phyloP scores from a whole-genome alignment of 352 stramenopile species.

The Pythium monospermum region DNA sequence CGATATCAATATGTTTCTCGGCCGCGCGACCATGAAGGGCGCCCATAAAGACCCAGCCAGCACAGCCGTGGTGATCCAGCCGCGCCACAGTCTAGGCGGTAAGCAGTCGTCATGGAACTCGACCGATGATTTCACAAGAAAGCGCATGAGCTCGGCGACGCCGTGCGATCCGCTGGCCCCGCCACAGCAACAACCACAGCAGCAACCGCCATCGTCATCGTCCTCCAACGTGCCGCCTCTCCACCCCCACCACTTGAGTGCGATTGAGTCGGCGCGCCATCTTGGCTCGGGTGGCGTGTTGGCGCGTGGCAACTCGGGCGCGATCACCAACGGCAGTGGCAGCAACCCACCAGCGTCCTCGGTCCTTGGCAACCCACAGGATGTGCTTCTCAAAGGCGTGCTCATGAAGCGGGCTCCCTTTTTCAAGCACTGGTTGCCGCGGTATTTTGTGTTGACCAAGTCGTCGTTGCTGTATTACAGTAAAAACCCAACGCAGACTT shows the following conservation, averaged over 20 bases:
- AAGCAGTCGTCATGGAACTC: conserved; percentile 11
- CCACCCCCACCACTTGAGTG: conserved; percentile 21
- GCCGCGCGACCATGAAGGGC: conserved; percentile 16
- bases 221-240: conserved; percentile 15
- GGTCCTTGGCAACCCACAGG: conserved; percentile 23
- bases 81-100: conserved; percentile 21
- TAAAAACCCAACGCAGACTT: conserved; percentile 42
- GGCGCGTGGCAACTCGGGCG: too few species aligned
- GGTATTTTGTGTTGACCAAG: conserved; percentile 64
- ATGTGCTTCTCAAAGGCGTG: conserved; percentile 54
- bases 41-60: conserved; percentile 13
- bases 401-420: conserved; percentile 70
- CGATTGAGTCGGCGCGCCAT: conserved; percentile 9
- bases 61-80: conserved; percentile 25
- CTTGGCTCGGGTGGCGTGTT: conserved; percentile 8
- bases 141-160: conserved; percentile 16
- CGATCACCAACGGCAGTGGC: conserved; percentile 8
- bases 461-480: conserved; percentile 61
- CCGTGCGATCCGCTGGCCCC: conserved; percentile 4
- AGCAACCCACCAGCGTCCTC: conserved; percentile 5
- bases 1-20: background rate
- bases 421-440: conserved; percentile 68
- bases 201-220: background rate
- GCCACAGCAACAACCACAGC: too few species aligned
- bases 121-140: conserved; percentile 11